These are phyloP conservation scores for Leccinum angustisporum DNA, from an alignment of 1,284 basidiomycete species.

Conservation along the genomic window DNA sequence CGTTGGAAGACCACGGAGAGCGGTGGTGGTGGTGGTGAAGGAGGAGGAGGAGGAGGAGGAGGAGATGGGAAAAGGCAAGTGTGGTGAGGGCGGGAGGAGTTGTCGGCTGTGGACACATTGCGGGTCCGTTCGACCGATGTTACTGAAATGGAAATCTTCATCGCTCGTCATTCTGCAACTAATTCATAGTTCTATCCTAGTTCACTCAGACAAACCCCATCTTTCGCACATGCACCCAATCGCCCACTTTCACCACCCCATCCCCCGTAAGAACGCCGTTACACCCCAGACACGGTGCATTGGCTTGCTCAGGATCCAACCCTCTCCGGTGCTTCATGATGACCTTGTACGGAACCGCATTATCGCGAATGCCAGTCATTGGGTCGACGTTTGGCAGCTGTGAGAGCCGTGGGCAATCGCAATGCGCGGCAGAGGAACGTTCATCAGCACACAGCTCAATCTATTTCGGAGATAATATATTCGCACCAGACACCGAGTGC, in stretches of 20 bases:
- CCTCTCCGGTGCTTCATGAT: slow-evolving; percentile 66
- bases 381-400: slow-evolving; percentile 75
- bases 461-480: slow-evolving; percentile 3
- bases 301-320: slow-evolving; percentile 46
- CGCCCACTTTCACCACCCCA: slow-evolving; percentile 59
- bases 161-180: not conserved
- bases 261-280: slow-evolving; percentile 50
- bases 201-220: slow-evolving; percentile 31
- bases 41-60: not conserved
- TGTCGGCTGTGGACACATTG: slow-evolving; percentile 21
- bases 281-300: slow-evolving; percentile 62
- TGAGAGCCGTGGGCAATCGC: slow-evolving; percentile 9
- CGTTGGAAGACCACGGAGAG: not conserved
- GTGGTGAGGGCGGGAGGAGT: not conserved
- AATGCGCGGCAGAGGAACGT: slow-evolving; percentile 1
- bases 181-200: not conserved
- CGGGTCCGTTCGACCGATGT: slow-evolving; percentile 13
- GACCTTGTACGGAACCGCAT: slow-evolving; percentile 71
- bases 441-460: slow-evolving; percentile 8
- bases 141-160: slow-evolving; percentile 17
- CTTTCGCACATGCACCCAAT: slow-evolving; percentile 51
- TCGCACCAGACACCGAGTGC: slow-evolving; percentile 69
- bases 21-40: not conserved
- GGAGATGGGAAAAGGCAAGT: not conserved
- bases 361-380: slow-evolving; percentile 61